Evolutionary conservation across 139 green algal species (phyloP), one percentile per base, ranked within the genome.

Genomic region (Picocystis salinarum): DNA sequence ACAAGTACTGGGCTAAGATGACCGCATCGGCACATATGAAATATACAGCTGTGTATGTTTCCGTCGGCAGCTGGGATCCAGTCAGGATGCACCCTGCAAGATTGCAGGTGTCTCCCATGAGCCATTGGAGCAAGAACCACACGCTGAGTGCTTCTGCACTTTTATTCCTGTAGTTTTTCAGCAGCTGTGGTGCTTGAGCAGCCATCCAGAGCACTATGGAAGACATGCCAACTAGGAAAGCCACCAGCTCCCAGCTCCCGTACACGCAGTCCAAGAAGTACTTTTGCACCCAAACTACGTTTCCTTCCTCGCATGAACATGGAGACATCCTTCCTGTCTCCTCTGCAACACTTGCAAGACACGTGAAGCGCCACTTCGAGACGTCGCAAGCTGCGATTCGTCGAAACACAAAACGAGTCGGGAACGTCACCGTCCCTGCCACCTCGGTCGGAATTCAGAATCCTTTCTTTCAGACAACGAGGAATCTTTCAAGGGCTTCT

Each of bases 91-190:
- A 78, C 1, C 81, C 83, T 25, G 89, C 36, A 19, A 93, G 60
- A 55, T 92, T 80, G 36, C 48, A 62, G 9, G 68, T 69, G 60
- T 80, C 66, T 4, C 75, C 70, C 53, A 81, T 41, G 23, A 85
- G 65, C 76, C 79, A 89, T 53, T 90, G 50, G 4, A 76, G 73
- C 10, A 94, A 56, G 45, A 94, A 94, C 62, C 58, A 91, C 13
- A 75, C 47, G 24, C 49, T 74, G 2, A 94, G 59, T 1, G 75
- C 82, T 13, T 92, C 76, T 4, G 61, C 71, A 15, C 51, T 73
- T 42, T 89, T 49, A 15, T 62, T 75, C 9, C 53, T 50, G 34
- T 79, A 80, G 58, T 94, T 94, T 15, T 52, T 44, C 12, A 85
- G 34, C 10, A 92, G 69, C 46, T 94, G 83, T 3, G 80, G 82